phyloP scores from a whole-genome alignment of 768 basidiomycete species.

The Psilocybe subaeruginosa region DNA sequence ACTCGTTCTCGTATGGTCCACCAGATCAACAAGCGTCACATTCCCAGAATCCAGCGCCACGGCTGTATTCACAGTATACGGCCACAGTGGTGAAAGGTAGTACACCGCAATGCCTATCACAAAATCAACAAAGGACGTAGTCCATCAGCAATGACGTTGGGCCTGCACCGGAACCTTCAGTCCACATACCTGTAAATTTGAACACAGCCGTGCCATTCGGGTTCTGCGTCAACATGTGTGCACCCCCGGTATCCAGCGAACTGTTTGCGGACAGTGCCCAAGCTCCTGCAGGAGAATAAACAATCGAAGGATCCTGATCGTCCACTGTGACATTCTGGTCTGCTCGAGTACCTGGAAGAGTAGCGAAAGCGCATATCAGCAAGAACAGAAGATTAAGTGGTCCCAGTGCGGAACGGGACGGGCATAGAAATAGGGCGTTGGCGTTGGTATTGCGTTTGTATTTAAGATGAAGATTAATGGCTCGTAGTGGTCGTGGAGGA shows the following conservation, averaged over 20 bases:
- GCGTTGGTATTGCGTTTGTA: too few species aligned
- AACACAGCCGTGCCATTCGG: constrained; percentile 42
- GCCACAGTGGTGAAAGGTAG: constrained; percentile 48
- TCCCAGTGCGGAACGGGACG: not conserved
- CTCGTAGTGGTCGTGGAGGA: too few species aligned
- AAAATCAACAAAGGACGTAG: not conserved
- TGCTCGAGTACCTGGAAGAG: not conserved
- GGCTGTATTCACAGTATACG: constrained; percentile 44
- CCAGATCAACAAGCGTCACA: constrained; percentile 36
- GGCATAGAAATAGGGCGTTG: not conserved
- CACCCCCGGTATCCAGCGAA: constrained; percentile 35
- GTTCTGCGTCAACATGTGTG: constrained; percentile 33
- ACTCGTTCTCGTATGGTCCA: constrained; percentile 36
- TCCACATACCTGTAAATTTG: constrained; percentile 40
- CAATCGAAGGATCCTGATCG: constrained; percentile 32
- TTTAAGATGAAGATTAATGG: too few species aligned
- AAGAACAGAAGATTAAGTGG: not conserved
- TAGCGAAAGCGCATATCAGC: not conserved
- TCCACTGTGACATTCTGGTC: constrained; percentile 35
- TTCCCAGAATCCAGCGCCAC: constrained; percentile 41
- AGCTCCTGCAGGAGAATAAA: constrained; percentile 31
- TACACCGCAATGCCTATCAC: constrained; percentile 43
- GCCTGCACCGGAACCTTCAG: constrained; percentile 27
- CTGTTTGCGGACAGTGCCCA: constrained; percentile 34
- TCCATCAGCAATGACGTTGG: not conserved